Evolutionary conservation across 2,329 filamentous ascomycete species (phyloP).

Genomic region (Aspergillus ibericus): DNA sequence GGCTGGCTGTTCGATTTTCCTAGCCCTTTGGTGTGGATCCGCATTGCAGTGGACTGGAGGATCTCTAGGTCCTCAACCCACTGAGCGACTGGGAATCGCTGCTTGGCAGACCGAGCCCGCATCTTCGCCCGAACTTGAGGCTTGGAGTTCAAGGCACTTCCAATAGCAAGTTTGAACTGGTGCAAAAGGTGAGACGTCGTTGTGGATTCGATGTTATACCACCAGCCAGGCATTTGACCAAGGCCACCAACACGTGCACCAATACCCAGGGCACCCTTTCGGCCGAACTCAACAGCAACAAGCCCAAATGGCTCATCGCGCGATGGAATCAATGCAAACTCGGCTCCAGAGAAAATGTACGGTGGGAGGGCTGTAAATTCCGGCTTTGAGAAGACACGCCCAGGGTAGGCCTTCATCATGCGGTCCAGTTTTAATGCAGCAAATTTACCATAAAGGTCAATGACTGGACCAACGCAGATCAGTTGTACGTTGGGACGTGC

Average conservation of each 20-base stretch:
- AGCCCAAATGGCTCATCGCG: conserved; percentile 69
- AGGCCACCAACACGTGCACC: conserved; percentile 66
- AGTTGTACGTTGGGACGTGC: conserved; percentile 61
- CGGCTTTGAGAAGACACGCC: conserved; percentile 66
- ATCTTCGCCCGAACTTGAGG: conserved; percentile 59
- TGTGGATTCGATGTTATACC: conserved; percentile 67
- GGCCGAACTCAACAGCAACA: conserved; percentile 68
- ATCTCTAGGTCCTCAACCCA: conserved; percentile 66
- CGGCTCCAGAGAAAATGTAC: conserved; percentile 66
- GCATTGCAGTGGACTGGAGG: conserved; percentile 61
- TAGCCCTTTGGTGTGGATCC: conserved; percentile 52
- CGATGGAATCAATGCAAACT: conserved; percentile 68
- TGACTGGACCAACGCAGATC: conserved; percentile 64
- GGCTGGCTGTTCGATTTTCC: conserved; percentile 32
- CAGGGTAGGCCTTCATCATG: conserved; percentile 66
- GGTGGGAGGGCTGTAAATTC: conserved; percentile 67
- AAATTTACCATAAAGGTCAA: conserved; percentile 68
- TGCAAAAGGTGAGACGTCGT: conserved; percentile 63
- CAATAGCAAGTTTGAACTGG: conserved; percentile 65
- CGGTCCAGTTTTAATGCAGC: conserved; percentile 64
- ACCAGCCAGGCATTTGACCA: conserved; percentile 71
- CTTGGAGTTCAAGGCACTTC: conserved; percentile 60
- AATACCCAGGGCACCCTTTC: conserved; percentile 67
- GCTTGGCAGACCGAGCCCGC: conserved; percentile 64
- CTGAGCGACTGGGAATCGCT: conserved; percentile 66